Evolutionary conservation across 2,329 filamentous ascomycete species (phyloP), one percentile per base, ranked within the genome.

Genomic region (Amylocarpus encephaloides): DNA sequence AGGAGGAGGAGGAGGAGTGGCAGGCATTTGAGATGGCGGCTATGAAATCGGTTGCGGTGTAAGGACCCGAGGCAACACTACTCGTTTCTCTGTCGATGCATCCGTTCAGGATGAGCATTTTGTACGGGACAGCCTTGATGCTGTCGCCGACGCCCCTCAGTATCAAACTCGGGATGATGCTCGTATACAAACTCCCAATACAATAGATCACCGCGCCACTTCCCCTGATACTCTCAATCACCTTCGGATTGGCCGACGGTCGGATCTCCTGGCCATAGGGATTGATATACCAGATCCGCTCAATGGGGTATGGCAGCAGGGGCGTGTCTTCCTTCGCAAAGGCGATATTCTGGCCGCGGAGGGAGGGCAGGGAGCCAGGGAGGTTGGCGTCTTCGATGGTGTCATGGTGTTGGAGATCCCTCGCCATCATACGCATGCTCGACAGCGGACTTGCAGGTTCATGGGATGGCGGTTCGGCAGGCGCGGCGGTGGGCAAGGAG

Each of bases 181-280:
- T 92, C 0, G 92, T 97, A 68, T 94, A 97, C 0, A 97, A 73
- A 1, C 85, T 91, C n/a, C 93, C 93, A 52, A 97, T 94, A 67
- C 86, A 91, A 70, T 95, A 97, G 41, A 97, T 80, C 7, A 96
- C 75, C 1, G 82, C 83, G 49, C 81, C 77, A 0, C 86, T 78
- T 1, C 71, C 70, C 13, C 72, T 71, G 1, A 97, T 51, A 22
- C 46, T 51, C 6, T 81, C 77, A 0, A 95, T 61, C 0, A 92
- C 88, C 45, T 88, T 83, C 0, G 89, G 83, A 62, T 95, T 97
- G 2, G 89, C 86, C 0, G 83, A 78, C 0, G 91, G 87, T 15
- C 84, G 81, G 59, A 97, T 96, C 68, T 96, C 91, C 65, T 96
- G 89, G n/a, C 92, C 92, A 67, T 96, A 97, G 0, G 92, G 92